Base-by-base conservation (phyloP, 2,329 filamentous ascomycete genomes). In the Pseudohalonectria lignicola region DNA sequence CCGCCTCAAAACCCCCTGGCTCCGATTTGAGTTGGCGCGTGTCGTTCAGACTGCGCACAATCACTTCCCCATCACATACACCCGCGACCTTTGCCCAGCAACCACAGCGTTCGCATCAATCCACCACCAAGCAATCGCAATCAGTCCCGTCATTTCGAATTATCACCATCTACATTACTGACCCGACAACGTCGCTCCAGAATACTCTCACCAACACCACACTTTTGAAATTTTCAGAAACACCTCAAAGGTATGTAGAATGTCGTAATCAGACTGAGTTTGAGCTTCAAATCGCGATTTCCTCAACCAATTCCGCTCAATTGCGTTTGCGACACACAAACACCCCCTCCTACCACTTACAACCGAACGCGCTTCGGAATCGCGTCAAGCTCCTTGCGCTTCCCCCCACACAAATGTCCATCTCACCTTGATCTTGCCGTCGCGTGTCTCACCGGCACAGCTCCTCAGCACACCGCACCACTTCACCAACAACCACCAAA, bases 271-370 rank as follows among this genome's bases (percentile, higher is more conserved):
- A 39, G 30, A 21, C 42, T 43, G 15, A 53, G 57, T 61, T 39
- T 34, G 41, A 56, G 53, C 54, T 65, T 61, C 50, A 54, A 53
- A 47, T 48, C 43, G 41, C 48, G 45, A 48, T 59, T 57, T 49
- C 45, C 31, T 48, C 48, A 46, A 47, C 44, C 51, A 46, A 46
- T 46, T 50, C 40, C 20, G 33, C 43, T 50, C 63, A 65, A 64
- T 66, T 55, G 55, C 52, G 38, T 50, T 59, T 60, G 57, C 59
- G 57, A 56, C 53, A 20, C n/a, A n/a, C n/a, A n/a, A n/a, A 10
- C 18, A 15, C 29, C n/a, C 15, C 36, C 48, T 37, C n/a, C n/a
- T n/a, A n/a, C n/a, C n/a, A n/a, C n/a, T 25, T 37, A 31, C 53
- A 47, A 50, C 47, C 36, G 45, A 26, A 36, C 36, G 34, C 26